phyloP scores from a whole-genome alignment of 208 protist species.

The Leishmania martiniquensis region DNA sequence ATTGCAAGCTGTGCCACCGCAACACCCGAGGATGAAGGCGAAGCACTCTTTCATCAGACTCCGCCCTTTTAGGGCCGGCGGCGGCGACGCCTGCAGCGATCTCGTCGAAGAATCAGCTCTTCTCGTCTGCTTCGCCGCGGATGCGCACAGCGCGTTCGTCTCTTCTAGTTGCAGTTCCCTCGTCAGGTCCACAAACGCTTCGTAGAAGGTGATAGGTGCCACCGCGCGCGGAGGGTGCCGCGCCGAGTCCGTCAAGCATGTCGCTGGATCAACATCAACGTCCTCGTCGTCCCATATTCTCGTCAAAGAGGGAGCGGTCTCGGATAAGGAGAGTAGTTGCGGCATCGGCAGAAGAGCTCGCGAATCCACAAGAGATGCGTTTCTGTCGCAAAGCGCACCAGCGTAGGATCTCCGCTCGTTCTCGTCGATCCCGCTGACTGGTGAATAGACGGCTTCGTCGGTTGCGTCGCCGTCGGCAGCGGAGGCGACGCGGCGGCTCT shows the following conservation, averaged over 20 bases:
- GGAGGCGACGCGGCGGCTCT: neutral
- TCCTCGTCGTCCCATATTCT: slow-evolving; percentile 29
- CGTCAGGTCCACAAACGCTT: slow-evolving; percentile 12
- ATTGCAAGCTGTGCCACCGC: neutral
- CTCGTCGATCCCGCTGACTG: slow-evolving; percentile 11
- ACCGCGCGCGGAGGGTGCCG: neutral
- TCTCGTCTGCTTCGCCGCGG: no score
- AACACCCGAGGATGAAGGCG: neutral
- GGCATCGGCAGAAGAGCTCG: neutral
- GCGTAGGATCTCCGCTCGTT: neutral
- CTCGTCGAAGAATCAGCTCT: neutral
- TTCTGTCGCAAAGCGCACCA: neutral
- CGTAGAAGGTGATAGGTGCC: slow-evolving; percentile 25
- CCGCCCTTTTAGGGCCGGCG: neutral
- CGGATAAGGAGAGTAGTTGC: slow-evolving; percentile 24
- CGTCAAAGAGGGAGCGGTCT: neutral
- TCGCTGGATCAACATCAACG: slow-evolving; percentile 25
- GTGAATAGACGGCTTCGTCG: slow-evolving; percentile 17
- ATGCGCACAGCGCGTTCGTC: no score
- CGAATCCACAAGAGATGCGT: neutral
- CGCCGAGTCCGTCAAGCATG: slow-evolving; percentile 10
- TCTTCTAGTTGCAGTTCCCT: neutral
- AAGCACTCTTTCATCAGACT: neutral
- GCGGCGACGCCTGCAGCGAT: neutral
- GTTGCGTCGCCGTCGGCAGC: neutral